These are phyloP conservation scores for Blastobotrys capitulatus DNA, from an alignment of 1,139 yeast genomes.

Conservation along the genomic window DNA sequence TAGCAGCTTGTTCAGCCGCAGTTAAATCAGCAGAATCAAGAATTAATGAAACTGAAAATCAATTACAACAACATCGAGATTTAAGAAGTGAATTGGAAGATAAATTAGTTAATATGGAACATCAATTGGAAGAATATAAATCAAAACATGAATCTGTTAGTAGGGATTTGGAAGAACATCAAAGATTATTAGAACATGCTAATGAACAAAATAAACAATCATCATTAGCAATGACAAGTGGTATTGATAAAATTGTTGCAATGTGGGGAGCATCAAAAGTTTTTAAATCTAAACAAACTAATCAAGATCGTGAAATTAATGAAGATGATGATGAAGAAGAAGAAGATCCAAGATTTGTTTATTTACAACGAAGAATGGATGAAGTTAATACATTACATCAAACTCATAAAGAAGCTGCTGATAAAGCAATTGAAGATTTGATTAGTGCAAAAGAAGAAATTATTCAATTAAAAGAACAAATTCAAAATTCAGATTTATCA, in stretches of 20 bases:
- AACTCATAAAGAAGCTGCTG: slow-evolving; percentile 32
- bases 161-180: slow-evolving; percentile 20
- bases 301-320: slow-evolving; percentile 3
- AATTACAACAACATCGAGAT: slow-evolving; percentile 21
- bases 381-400: slow-evolving; percentile 26
- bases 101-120: slow-evolving; percentile 18
- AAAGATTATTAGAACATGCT: slow-evolving; percentile 17
- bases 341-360: slow-evolving; percentile 19
- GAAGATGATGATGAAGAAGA: slow-evolving; percentile 16
- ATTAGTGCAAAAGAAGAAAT: slow-evolving; percentile 24
- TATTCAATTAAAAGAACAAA: slow-evolving; percentile 25
- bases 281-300: slow-evolving; percentile 10
- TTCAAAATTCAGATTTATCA: slow-evolving; percentile 21
- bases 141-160: slow-evolving; percentile 15
- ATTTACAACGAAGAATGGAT: slow-evolving; percentile 21
- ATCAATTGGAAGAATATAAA: slow-evolving; percentile 21
- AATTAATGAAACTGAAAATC: slow-evolving; percentile 19
- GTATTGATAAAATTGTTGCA: slow-evolving; percentile 26
- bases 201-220: slow-evolving; percentile 24
- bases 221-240: slow-evolving; percentile 23
- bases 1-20: slow-evolving; percentile 30
- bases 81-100: slow-evolving; percentile 20
- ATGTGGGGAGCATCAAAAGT: slow-evolving; percentile 29
- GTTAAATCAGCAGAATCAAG: slow-evolving; percentile 27
- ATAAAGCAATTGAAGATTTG: slow-evolving; percentile 26